These are phyloP conservation scores for Phytophthora vignae DNA, from an alignment of 352 stramenopile species.

Conservation along the genomic window DNA sequence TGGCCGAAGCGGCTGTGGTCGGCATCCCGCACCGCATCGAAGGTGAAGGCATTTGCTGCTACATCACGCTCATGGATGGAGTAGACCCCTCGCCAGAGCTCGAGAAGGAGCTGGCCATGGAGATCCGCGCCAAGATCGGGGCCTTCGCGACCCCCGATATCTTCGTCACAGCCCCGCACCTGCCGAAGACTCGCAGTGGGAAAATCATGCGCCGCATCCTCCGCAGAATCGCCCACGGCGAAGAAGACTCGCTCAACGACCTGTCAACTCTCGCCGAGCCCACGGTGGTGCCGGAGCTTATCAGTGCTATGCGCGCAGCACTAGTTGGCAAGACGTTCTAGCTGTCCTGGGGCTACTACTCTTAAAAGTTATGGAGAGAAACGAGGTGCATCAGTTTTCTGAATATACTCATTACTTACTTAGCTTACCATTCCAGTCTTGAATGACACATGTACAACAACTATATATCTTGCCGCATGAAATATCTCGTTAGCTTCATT, in stretches of 20 bases:
- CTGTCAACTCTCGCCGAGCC: conserved; percentile 71
- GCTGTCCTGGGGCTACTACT: no score
- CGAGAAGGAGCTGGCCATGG: conserved; percentile 54
- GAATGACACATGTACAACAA: no score
- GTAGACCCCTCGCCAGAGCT: conserved; percentile 62
- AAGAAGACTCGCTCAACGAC: conserved; percentile 95
- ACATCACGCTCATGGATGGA: conserved; percentile 88
- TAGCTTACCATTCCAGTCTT: no score
- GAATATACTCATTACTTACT: no score
- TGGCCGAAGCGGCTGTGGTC: conserved; percentile 93
- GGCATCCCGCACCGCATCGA: conserved; percentile 75
- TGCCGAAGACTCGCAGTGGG: conserved; percentile 17
- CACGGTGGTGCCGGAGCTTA: conserved; percentile 68
- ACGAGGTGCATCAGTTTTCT: no score
- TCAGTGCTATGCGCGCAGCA: conserved; percentile 82
- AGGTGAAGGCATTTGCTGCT: conserved; percentile 95
- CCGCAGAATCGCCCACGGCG: conserved; percentile 49
- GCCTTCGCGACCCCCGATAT: conserved; percentile 15
- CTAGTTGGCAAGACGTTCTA: conserved; percentile 50
- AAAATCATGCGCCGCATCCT: conserved; percentile 23
- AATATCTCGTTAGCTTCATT: no score
- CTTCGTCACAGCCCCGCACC: conserved; percentile 11
- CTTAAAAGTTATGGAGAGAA: no score
- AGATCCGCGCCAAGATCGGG: conserved; percentile 15
- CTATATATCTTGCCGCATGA: no score